Conservation (phyloP, 192 early-diverging fungal species). For the Thamnidium elegans region DNA sequence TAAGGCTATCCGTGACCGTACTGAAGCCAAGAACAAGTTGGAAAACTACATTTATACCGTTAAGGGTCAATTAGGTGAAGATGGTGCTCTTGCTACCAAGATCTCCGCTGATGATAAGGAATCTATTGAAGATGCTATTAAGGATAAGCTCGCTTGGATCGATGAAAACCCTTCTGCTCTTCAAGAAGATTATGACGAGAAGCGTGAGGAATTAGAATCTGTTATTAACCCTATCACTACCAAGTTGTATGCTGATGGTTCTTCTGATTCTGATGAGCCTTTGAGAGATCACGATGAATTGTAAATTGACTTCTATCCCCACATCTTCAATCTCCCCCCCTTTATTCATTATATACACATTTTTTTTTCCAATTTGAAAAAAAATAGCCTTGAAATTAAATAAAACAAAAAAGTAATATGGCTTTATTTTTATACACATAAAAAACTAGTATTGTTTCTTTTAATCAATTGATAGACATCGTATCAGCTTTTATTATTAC, state of each 20-base stretch:
- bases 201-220: conserved; percentile 90
- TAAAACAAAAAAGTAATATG: too few species aligned
- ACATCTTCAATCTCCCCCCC: neutral
- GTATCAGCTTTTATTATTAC: too few species aligned
- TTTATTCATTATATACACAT: neutral
- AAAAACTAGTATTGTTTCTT: too few species aligned
- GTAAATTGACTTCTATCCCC: conserved; percentile 7
- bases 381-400: too few species aligned
- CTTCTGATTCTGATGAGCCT: conserved; percentile 12
- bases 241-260: conserved; percentile 74
- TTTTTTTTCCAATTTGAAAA: neutral
- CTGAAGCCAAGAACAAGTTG: conserved; percentile 90
- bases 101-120: conserved; percentile 83
- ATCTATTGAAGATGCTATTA: conserved; percentile 77
- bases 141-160: conserved; percentile 69
- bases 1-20: conserved; percentile 86
- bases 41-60: conserved; percentile 98
- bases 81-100: conserved; percentile 57
- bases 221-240: conserved; percentile 92
- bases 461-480: too few species aligned
- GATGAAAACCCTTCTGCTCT: conserved; percentile 76
- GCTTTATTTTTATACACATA: too few species aligned
- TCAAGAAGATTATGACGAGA: conserved; percentile 98
- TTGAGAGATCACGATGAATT: conserved; percentile 29
- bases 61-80: conserved; percentile 78